Evolutionary conservation across 345 rosid species (phyloP), one percentile per base, ranked within the genome.

Genomic region (Laguncularia racemosa): DNA sequence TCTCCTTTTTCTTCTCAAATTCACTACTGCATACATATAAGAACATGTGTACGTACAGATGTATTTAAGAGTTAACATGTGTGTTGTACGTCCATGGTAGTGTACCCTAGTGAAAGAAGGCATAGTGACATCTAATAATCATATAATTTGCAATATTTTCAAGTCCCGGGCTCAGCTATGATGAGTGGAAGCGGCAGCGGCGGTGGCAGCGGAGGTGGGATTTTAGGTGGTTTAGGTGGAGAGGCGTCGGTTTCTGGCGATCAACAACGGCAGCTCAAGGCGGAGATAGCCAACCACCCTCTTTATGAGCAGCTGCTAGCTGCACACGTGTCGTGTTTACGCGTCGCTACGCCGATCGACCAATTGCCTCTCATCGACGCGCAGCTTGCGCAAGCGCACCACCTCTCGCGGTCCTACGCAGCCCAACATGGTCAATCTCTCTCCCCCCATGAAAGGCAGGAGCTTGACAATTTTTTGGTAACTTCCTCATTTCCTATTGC

Each of bases 261-360:
- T 26, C 53, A 71, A 53, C 77, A 56, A 46, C 80, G 81, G 44
- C 91, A 81, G 46, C 71, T 88, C 38, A 92, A 84, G 87, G 83
- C 85, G 49, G 96, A 92, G 80, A 84, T 92, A 67, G 95, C 83
- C 17, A 68, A 73, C 21, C 95, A 92, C 68, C 96, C 98, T 43
- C 67, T 92, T 58, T 92, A 80, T 63, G 98, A 92, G 46, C 95
- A 92, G 75, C 72, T 92, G 15, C 59, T 89, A 20, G 61, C 95
- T 3, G 98, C 96, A 12, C 96, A 92, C 64, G 95, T 92, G 49
- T 76, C 96, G 7, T 89, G 98, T 70, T 80, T 92, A 14, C 81
- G 96, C 40, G 96, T 89, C 9, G 98, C 96, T 4, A 92, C 98
- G 40, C 98, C 98, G 13, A 92, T 92, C 53, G 98, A 92, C 74